Percentiles rank a stretch among this genome's conserved stretches.
phyloP scores from a whole-genome alignment of 2,329 filamentous ascomycete species.

The Neoarthrinium moseri region DNA sequence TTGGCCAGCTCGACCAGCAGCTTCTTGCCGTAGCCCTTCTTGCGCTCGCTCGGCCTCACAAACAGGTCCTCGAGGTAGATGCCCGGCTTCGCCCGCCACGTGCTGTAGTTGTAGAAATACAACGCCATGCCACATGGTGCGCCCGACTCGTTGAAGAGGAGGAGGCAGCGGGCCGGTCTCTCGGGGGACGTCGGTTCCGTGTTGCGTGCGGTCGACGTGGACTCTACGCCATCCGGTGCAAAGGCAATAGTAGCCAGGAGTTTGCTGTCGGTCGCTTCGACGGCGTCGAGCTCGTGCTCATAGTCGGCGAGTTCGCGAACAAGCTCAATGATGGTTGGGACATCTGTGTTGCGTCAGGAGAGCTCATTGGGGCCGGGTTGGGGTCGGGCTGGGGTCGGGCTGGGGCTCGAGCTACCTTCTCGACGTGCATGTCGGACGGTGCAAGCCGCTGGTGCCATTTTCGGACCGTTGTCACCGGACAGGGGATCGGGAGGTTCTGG shows the following conservation, averaged over 20 bases:
- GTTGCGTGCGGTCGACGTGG: conserved; percentile 34
- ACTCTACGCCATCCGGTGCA: conserved; percentile 50
- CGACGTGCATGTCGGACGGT: conserved; percentile 57
- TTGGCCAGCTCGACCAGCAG: conserved; percentile 76
- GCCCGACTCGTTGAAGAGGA: conserved; percentile 55
- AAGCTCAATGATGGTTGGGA: conserved; percentile 75
- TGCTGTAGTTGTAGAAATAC: conserved; percentile 95
- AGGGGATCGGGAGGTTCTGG: neutral
- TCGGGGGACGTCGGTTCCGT: conserved; percentile 54
- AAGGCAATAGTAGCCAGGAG: conserved; percentile 79
- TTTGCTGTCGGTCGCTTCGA: conserved; percentile 75
- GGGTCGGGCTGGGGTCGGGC: too few species aligned
- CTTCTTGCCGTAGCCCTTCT: conserved; percentile 75
- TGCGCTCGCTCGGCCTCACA: conserved; percentile 68
- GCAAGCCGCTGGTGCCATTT: conserved; percentile 30
- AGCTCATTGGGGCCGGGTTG: too few species aligned
- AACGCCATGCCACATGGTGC: conserved; percentile 73
- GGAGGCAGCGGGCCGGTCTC: conserved; percentile 72
- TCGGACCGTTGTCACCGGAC: neutral
- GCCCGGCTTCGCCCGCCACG: conserved; percentile 83
- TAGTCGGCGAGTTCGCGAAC: conserved; percentile 87
- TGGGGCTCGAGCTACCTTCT: conserved; percentile 45
- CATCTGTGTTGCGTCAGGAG: too few species aligned
- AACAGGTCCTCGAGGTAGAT: conserved; percentile 96
- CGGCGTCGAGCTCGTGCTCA: conserved; percentile 72